Evolutionary conservation across 140 eudicot genomes (phyloP).

Genomic region (Bidens hawaiensis): DNA sequence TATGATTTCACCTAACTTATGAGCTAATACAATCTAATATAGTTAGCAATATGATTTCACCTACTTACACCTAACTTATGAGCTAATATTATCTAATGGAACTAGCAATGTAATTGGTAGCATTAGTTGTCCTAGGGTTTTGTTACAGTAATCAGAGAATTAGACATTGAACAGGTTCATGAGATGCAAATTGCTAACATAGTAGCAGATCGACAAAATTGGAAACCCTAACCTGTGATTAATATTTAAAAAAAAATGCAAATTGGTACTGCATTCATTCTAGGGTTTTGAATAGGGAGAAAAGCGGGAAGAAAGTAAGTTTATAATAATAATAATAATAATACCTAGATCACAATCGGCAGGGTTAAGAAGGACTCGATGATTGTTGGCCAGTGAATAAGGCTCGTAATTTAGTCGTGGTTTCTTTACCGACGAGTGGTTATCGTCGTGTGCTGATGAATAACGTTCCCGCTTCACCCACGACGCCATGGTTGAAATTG

Average conservation of each 20-base stretch:
- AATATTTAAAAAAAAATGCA: neutral
- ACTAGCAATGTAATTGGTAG: no score
- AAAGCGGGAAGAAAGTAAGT: conserved; percentile 3
- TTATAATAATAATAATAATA: no score
- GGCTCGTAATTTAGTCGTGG: conserved; percentile 12
- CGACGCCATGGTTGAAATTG: conserved; percentile 36
- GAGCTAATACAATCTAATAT: no score
- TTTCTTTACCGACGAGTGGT: conserved; percentile 28
- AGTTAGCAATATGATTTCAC: no score
- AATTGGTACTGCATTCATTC: neutral
- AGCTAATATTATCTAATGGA: no score
- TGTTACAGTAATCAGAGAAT: no score
- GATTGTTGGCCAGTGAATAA: conserved; percentile 6
- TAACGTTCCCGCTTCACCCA: conserved; percentile 46
- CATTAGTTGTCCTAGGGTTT: no score
- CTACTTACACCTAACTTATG: conserved; percentile 3
- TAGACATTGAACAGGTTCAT: no score
- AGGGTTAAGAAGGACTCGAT: conserved; percentile 49
- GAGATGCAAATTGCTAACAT: no score
- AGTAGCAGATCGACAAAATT: conserved; percentile 5
- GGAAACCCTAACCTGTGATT: conserved; percentile 5
- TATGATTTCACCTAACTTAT: no score
- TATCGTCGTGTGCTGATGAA: conserved; percentile 10
- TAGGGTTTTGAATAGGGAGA: conserved; percentile 1
- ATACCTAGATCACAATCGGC: conserved; percentile 64